Percentiles rank a stretch among this genome's conserved stretches.
phyloP scores from a whole-genome alignment of 2,329 filamentous ascomycete species.

The Cytospora piceae region DNA sequence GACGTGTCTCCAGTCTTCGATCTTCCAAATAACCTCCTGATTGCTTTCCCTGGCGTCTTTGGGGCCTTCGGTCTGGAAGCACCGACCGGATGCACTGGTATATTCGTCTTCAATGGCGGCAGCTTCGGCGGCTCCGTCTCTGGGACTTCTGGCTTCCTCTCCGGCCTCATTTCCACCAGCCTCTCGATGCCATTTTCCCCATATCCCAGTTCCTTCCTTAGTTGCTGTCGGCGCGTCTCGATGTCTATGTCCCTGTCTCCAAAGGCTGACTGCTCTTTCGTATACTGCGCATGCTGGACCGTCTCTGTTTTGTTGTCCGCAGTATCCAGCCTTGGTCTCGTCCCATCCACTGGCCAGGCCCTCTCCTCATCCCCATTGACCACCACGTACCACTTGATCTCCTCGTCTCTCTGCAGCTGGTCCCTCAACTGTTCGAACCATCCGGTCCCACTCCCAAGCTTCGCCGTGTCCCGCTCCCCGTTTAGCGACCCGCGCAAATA shows the following conservation, averaged over 20 bases:
- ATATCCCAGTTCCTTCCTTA: slow-evolving; percentile 25
- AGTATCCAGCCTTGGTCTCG: slow-evolving; percentile 21
- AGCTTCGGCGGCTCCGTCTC: background rate
- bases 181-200: slow-evolving; percentile 20
- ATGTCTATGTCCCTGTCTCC: slow-evolving; percentile 31
- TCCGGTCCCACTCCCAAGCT: slow-evolving; percentile 36
- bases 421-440: slow-evolving; percentile 64
- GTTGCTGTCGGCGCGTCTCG: slow-evolving; percentile 33
- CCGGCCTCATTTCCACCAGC: slow-evolving; percentile 13
- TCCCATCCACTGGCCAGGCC: slow-evolving; percentile 41
- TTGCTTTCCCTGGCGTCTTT: slow-evolving; percentile 41
- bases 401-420: slow-evolving; percentile 57
- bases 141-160: slow-evolving; percentile 12
- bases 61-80: slow-evolving; percentile 40
- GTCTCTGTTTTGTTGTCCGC: slow-evolving; percentile 29
- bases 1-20: slow-evolving; percentile 32
- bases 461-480: slow-evolving; percentile 38
- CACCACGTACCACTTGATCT: slow-evolving; percentile 66
- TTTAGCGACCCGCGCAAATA: slow-evolving; percentile 44
- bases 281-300: slow-evolving; percentile 35
- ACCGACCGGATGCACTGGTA: slow-evolving; percentile 21
- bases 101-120: slow-evolving; percentile 3
- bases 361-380: slow-evolving; percentile 66
- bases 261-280: slow-evolving; percentile 36
- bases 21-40: slow-evolving; percentile 36